Conservation (phyloP, 371 early-diverging fungal species). For the Mortierella sp. region DNA sequence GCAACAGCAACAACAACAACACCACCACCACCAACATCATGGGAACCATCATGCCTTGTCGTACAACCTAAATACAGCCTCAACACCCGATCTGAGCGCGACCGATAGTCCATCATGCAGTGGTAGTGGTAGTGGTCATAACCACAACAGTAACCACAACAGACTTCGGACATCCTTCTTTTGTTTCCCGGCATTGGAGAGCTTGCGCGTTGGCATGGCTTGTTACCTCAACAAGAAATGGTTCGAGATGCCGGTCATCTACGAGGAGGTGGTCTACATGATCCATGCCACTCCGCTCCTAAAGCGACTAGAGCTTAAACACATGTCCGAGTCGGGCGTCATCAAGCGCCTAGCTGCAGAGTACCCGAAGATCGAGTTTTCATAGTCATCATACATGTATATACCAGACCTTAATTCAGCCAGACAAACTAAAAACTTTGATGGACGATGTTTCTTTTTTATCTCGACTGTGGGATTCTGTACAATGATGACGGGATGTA, state of each 20-base stretch:
- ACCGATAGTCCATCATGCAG: not conserved
- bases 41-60: not conserved
- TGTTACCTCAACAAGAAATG: conserved; percentile 8
- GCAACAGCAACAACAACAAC: too few relatives aligned
- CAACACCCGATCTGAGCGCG: not conserved
- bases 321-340: conserved; percentile 21
- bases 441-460: too few relatives aligned
- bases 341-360: conserved; percentile 7
- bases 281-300: conserved; percentile 7
- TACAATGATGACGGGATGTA: not conserved
- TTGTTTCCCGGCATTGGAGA: conserved; percentile 18
- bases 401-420: not conserved
- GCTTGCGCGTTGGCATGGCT: conserved; percentile 16
- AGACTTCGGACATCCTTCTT: not conserved
- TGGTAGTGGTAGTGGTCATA: not conserved
- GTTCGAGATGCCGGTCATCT: conserved; percentile 16
- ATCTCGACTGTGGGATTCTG: too few relatives aligned
- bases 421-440: too few relatives aligned
- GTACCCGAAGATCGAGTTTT: conserved; percentile 16
- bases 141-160: too few relatives aligned
- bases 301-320: conserved; percentile 13
- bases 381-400: not conserved
- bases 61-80: not conserved
- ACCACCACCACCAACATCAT: too few relatives aligned
- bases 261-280: conserved; percentile 22